Conservation (phyloP, 2,329 filamentous ascomycete species). For the Scopulariopsis brevicaulis region DNA sequence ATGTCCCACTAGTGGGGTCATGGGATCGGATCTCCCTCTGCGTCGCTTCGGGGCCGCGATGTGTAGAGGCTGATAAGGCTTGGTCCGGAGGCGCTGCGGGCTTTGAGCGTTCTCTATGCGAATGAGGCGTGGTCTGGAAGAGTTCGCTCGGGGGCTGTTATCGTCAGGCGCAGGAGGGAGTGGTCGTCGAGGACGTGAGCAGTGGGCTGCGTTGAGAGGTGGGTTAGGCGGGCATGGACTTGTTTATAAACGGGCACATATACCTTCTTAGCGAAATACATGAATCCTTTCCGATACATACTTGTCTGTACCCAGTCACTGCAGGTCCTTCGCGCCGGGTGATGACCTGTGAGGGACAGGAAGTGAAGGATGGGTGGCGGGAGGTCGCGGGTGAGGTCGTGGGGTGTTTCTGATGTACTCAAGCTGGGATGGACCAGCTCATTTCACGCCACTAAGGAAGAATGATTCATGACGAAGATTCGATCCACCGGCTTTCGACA, state of each 20-base stretch:
- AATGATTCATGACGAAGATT: too few relatives aligned
- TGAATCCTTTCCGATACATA: neutral
- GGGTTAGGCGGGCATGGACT: neutral
- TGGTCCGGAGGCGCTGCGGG: neutral
- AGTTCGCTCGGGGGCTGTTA: neutral
- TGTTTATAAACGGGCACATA: neutral
- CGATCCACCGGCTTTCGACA: too few relatives aligned
- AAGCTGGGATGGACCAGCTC: too few relatives aligned
- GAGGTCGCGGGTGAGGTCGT: too few relatives aligned
- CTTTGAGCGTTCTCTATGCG: neutral
- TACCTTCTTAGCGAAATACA: neutral
- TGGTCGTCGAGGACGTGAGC: neutral
- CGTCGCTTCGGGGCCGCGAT: neutral
- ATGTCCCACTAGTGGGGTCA: conserved; percentile 2
- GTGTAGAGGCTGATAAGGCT: neutral
- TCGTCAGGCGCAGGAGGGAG: neutral
- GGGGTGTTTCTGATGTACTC: too few relatives aligned
- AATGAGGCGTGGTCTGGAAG: too few relatives aligned
- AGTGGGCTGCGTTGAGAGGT: neutral
- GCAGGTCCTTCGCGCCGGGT: neutral
- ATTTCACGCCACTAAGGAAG: too few relatives aligned
- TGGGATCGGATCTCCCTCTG: neutral
- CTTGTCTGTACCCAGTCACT: neutral
- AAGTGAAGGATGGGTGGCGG: neutral
- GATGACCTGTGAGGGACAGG: neutral